Percentiles rank a stretch among this genome's conserved stretches.
phyloP scores from a whole-genome alignment of 306 rosid genomes.

The Amphicarpaea edgeworthii region DNA sequence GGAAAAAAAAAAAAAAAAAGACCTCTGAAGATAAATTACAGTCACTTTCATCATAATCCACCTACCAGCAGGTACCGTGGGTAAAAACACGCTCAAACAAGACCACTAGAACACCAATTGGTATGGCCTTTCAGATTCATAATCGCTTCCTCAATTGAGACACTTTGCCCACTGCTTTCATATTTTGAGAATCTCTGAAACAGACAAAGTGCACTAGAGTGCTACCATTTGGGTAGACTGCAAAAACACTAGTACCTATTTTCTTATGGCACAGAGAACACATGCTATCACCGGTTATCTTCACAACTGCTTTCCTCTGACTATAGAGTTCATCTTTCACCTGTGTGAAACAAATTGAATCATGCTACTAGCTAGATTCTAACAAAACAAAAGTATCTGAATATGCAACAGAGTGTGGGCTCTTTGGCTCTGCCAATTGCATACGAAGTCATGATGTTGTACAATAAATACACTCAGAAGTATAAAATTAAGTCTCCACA shows the following conservation, averaged over 20 bases:
- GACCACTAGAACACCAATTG: slow-evolving; percentile 27
- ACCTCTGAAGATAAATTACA: slow-evolving; percentile 11
- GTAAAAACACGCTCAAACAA: not conserved
- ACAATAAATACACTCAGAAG: slow-evolving; percentile 22
- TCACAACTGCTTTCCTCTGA: slow-evolving; percentile 79
- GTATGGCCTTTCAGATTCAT: slow-evolving; percentile 37
- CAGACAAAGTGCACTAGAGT: slow-evolving; percentile 95
- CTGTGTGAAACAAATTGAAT: slow-evolving; percentile 52
- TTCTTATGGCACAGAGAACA: slow-evolving; percentile 97
- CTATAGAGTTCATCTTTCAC: slow-evolving; percentile 86
- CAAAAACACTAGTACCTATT: slow-evolving; percentile 93
- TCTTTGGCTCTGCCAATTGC: slow-evolving; percentile 20
- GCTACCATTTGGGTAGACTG: slow-evolving; percentile 90
- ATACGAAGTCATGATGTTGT: not conserved
- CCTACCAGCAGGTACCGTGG: slow-evolving; percentile 22
- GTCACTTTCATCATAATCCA: slow-evolving; percentile 35
- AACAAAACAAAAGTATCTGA: slow-evolving; percentile 33
- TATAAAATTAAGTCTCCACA: slow-evolving; percentile 12
- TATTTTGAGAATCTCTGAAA: slow-evolving; percentile 90
- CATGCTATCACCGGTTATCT: slow-evolving; percentile 86
- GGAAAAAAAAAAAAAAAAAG: not conserved
- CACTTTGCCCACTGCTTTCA: slow-evolving; percentile 84
- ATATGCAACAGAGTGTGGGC: not conserved
- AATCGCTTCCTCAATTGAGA: slow-evolving; percentile 65
- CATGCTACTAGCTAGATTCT: slow-evolving; percentile 34